These are phyloP conservation scores for Blastomyces gilchristii DNA, from an alignment of 2,329 filamentous ascomycete genomes.

Conservation along the genomic window DNA sequence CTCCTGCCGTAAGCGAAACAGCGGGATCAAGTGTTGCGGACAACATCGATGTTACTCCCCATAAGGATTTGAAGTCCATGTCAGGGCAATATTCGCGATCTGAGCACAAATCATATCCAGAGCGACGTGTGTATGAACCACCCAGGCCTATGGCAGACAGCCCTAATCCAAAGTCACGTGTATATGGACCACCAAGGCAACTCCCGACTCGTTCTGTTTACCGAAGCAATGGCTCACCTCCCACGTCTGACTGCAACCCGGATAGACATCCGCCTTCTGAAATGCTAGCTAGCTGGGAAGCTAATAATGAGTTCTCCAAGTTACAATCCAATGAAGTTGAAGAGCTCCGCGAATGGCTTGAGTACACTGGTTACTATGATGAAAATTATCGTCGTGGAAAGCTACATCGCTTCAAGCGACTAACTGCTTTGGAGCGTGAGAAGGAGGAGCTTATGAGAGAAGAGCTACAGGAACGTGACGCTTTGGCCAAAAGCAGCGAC, in stretches of 20 bases:
- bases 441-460: slow-evolving; percentile 17
- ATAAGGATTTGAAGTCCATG: background rate
- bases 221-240: background rate
- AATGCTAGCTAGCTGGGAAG: slow-evolving; percentile 1
- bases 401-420: slow-evolving; percentile 15
- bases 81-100: background rate
- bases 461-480: slow-evolving; percentile 14
- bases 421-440: slow-evolving; percentile 26
- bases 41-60: background rate
- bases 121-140: slow-evolving; percentile 15
- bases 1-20: background rate
- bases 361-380: slow-evolving; percentile 28
- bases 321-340: slow-evolving; percentile 12
- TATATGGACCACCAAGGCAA: too few relatives aligned
- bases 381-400: slow-evolving; percentile 23
- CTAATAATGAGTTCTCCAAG: slow-evolving; percentile 14
- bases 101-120: slow-evolving; percentile 14
- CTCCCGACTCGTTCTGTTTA: background rate
- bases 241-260: background rate
- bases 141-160: slow-evolving; percentile 2
- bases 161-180: background rate
- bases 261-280: background rate
- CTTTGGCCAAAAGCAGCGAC: slow-evolving; percentile 6
- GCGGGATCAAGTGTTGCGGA: background rate
- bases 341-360: slow-evolving; percentile 29